These are phyloP conservation scores for Monosporascus sp. DNA, from an alignment of 2,329 filamentous ascomycete genomes.

Conservation along the genomic window DNA sequence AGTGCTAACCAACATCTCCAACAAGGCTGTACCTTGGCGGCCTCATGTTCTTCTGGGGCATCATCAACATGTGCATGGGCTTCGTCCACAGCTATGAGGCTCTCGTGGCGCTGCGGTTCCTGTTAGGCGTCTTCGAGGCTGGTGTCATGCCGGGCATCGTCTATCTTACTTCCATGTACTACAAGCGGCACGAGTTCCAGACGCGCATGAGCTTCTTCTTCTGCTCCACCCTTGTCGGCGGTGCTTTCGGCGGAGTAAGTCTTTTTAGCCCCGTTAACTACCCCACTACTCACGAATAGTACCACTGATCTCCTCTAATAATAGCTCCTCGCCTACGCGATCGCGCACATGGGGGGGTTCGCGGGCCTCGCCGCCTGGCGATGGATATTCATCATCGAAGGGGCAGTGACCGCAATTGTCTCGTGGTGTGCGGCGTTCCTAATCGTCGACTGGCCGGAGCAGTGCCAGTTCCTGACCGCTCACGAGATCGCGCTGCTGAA, in stretches of 20 bases:
- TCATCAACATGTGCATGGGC: slow-evolving; percentile 42
- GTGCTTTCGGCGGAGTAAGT: slow-evolving; percentile 37
- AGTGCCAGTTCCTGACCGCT: slow-evolving; percentile 39
- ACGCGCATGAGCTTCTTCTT: slow-evolving; percentile 40
- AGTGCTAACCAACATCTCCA: background rate
- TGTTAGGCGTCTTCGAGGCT: slow-evolving; percentile 41
- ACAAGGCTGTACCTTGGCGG: slow-evolving; percentile 27
- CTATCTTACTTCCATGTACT: slow-evolving; percentile 44
- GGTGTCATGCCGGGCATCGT: slow-evolving; percentile 42
- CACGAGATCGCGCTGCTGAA: slow-evolving; percentile 33
- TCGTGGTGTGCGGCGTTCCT: slow-evolving; percentile 33
- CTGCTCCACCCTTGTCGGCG: slow-evolving; percentile 34
- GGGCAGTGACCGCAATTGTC: slow-evolving; percentile 30
- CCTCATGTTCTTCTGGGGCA: slow-evolving; percentile 40
- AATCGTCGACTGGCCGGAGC: slow-evolving; percentile 46
- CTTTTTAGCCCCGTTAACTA: background rate
- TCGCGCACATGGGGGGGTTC: slow-evolving; percentile 38
- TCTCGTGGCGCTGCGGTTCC: slow-evolving; percentile 37
- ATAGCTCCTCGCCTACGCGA: slow-evolving; percentile 42
- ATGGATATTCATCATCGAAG: slow-evolving; percentile 41
- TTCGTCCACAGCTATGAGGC: slow-evolving; percentile 35
- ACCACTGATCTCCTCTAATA: background rate
- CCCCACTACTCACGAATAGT: too few species aligned
- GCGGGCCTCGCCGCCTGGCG: slow-evolving; percentile 41
- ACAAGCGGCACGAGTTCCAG: slow-evolving; percentile 44